Percentiles rank a stretch among this genome's conserved stretches.
phyloP scores from a whole-genome alignment of 2,329 filamentous ascomycete genomes.

The Nakataea oryzae region DNA sequence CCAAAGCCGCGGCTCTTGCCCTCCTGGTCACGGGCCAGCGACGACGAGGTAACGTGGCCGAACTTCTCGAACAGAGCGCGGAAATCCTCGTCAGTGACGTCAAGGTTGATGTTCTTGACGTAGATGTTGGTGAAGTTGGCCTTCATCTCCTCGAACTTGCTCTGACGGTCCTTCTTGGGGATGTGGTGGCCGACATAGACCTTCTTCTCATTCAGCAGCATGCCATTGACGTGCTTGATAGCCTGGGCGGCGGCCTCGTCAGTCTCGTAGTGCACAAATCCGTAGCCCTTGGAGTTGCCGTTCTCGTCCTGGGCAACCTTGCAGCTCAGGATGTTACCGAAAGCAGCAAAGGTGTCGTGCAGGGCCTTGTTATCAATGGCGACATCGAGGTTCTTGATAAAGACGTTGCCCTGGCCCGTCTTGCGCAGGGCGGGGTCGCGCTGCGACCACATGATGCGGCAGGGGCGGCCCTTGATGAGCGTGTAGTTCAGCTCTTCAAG shows the following conservation, averaged over 20 bases:
- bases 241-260: conserved; percentile 93
- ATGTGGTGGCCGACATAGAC: conserved; percentile 99
- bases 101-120: conserved; percentile 89
- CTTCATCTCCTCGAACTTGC: conserved; percentile 99
- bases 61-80: conserved; percentile 83
- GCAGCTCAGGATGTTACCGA: conserved; percentile 98
- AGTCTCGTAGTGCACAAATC: conserved; percentile 99
- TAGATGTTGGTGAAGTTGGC: conserved; percentile 99
- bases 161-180: conserved; percentile 99
- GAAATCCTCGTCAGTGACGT: conserved; percentile 90
- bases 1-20: conserved; percentile 93
- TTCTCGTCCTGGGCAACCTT: conserved; percentile 98
- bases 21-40: conserved; percentile 78
- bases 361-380: conserved; percentile 99
- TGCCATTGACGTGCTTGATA: conserved; percentile 99
- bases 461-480: conserved; percentile 94
- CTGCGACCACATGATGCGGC: conserved; percentile 99
- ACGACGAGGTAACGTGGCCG: conserved; percentile 91
- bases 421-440: conserved; percentile 98
- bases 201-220: conserved; percentile 99
- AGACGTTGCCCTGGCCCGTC: conserved; percentile 98
- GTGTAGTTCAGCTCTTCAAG: conserved; percentile 99
- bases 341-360: conserved; percentile 97
- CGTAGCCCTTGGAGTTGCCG: conserved; percentile 95
- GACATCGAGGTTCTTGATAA: conserved; percentile 99